Conservation (phyloP, 2,329 filamentous ascomycete genomes). For the Fusarium concolor region DNA sequence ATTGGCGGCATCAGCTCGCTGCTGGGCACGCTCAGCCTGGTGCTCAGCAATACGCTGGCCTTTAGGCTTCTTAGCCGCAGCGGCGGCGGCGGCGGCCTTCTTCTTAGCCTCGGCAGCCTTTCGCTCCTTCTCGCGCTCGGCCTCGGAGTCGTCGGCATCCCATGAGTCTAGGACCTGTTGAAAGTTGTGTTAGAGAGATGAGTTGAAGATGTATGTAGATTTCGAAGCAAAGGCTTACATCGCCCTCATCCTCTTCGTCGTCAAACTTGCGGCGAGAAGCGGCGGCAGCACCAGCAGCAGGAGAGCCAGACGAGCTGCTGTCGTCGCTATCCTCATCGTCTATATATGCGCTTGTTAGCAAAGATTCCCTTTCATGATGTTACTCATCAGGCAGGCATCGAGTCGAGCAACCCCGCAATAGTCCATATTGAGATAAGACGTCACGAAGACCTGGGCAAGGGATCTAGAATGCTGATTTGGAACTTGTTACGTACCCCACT, state of each 20-base stretch:
- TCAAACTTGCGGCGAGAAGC: conserved; percentile 75
- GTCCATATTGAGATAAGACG: conserved; percentile 21
- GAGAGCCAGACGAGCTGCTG: conserved; percentile 52
- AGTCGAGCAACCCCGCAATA: conserved; percentile 24
- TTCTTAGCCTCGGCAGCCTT: conserved; percentile 88
- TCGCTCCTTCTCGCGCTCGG: conserved; percentile 92
- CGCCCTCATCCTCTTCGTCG: conserved; percentile 87
- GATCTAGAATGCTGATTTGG: neutral
- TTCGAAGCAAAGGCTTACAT: conserved; percentile 66
- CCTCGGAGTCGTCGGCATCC: conserved; percentile 97
- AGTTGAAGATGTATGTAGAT: neutral
- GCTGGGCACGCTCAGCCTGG: conserved; percentile 69
- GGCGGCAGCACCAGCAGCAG: conserved; percentile 54
- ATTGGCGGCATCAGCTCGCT: conserved; percentile 64
- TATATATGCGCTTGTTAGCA: conserved; percentile 37
- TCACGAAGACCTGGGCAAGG: conserved; percentile 10
- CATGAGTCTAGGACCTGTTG: conserved; percentile 91
- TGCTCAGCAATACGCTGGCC: conserved; percentile 86
- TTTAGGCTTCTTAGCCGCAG: conserved; percentile 91
- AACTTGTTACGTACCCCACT: conserved; percentile 56
- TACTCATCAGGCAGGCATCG: conserved; percentile 3
- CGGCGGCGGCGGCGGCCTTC: conserved; percentile 88
- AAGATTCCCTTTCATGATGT: neutral
- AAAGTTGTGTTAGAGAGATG: conserved; percentile 5
- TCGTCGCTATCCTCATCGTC: conserved; percentile 57